Evolutionary conservation across 176 grass and related monocot species (phyloP), one percentile per base, ranked within the genome.

Genomic region (Oryza glumipatula): DNA sequence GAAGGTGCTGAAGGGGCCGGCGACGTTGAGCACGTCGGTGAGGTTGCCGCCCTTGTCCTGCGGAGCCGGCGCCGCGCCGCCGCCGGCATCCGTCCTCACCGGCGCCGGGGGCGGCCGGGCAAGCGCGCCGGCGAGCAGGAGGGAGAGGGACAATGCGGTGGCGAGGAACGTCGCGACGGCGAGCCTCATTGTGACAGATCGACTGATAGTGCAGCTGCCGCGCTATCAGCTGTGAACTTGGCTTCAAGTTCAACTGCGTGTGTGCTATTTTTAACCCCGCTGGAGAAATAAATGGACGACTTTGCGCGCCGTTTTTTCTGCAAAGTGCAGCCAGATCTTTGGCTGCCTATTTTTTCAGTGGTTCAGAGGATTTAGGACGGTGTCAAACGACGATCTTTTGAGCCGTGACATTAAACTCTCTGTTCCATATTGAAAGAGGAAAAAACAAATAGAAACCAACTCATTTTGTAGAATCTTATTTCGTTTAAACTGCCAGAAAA

Each of bases 1-100:
- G 88, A 90, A 86, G n/a, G 88, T 74, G 67, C 43, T 46, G 79
- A 83, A 90, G 3, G 78, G 88, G 4, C 79, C 35, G 9, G 82
- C 58, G 5, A 72, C 13, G 35, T 58, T 48, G 7, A 90, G 79
- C 6, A 86, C 72, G 58, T 72, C 60, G 14, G 88, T 86, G 60
- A 90, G 88, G 83, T 83, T 83, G 67, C 36, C 35, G 23, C 46
- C 24, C 58, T 16, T 73, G 4, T 6, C 38, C 74, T n/a, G 65
- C 0, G 82, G 72, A 2, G 36, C 3, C 7, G 74, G 67, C 17
- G 74, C 47, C 46, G 33, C 11, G 0, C 8, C 11, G 64, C 54
- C 83, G 2, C n/a, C 51, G 14, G 15, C 23, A 8, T 70, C 4
- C 46, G 61, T 26, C 35, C 4, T 36, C 2, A 8, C 19, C 16